These are phyloP conservation scores for Bisporella sp. DNA, from an alignment of 2,329 filamentous ascomycete genomes.

Conservation along the genomic window DNA sequence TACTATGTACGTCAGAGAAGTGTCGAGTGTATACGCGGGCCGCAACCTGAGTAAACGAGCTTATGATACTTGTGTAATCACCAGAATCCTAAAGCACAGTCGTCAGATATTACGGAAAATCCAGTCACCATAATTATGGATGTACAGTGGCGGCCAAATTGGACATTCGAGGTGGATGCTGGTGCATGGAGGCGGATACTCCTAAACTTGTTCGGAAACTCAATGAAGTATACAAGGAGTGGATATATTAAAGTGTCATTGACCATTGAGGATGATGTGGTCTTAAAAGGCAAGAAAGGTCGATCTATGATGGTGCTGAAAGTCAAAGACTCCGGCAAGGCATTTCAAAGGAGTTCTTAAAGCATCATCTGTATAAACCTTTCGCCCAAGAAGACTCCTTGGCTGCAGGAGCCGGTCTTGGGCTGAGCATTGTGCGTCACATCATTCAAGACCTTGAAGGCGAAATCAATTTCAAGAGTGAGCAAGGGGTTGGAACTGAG, in stretches of 20 bases:
- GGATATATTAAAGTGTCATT: conserved; percentile 43
- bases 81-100: conserved; percentile 5
- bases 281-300: conserved; percentile 9
- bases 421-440: conserved; percentile 54
- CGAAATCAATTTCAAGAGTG: conserved; percentile 47
- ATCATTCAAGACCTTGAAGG: conserved; percentile 55
- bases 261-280: conserved; percentile 18
- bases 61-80: conserved; percentile 2
- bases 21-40: conserved; percentile 25
- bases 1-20: conserved; percentile 23
- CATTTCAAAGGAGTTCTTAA: conserved; percentile 53
- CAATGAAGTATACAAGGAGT: conserved; percentile 52
- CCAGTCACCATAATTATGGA: conserved; percentile 42
- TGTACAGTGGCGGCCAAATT: conserved; percentile 39
- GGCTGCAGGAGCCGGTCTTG: conserved; percentile 53
- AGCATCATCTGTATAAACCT: conserved; percentile 52
- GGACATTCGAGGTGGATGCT: conserved; percentile 48
- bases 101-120: conserved; percentile 1
- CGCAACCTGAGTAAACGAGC: conserved; percentile 18
- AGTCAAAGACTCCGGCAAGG: conserved; percentile 56
- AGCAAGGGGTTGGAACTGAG: conserved; percentile 46
- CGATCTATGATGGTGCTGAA: conserved; percentile 30
- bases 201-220: conserved; percentile 57
- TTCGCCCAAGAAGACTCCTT: conserved; percentile 58
- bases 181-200: conserved; percentile 44